These are phyloP conservation scores for Naumovozyma castellii DNA, from an alignment of 805 yeast species.

Conservation along the genomic window DNA sequence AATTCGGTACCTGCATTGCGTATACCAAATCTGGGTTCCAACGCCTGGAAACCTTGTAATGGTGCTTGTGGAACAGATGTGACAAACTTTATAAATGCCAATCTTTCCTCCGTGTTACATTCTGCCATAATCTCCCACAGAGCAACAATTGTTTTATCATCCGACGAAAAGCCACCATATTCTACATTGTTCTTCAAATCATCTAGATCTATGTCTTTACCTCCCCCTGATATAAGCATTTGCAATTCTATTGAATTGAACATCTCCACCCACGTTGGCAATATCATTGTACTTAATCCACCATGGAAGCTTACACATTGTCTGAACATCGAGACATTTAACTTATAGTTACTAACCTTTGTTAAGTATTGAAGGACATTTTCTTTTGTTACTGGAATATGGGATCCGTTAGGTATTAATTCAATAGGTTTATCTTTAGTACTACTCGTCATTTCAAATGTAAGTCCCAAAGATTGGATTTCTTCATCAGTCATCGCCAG, in stretches of 20 bases:
- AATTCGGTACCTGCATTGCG: constrained; percentile 49
- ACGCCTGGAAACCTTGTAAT: constrained; percentile 67
- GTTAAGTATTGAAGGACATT: constrained; percentile 70
- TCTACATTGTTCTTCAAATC: constrained; percentile 59
- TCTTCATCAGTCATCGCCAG: constrained; percentile 46
- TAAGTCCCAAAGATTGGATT: constrained; percentile 45
- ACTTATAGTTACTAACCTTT: constrained; percentile 66
- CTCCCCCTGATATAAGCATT: constrained; percentile 74
- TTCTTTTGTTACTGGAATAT: constrained; percentile 43
- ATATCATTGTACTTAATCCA: constrained; percentile 63
- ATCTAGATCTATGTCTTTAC: constrained; percentile 53
- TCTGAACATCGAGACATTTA: constrained; percentile 55
- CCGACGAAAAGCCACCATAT: constrained; percentile 52
- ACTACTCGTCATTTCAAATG: constrained; percentile 53
- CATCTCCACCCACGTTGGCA: constrained; percentile 70
- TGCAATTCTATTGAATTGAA: constrained; percentile 81
- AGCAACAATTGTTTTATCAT: constrained; percentile 48
- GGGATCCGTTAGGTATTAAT: constrained; percentile 51
- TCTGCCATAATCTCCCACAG: constrained; percentile 75
- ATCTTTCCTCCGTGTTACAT: constrained; percentile 51
- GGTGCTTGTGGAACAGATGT: constrained; percentile 93
- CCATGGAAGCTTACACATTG: constrained; percentile 47
- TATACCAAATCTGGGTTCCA: constrained; percentile 74
- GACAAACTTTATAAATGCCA: constrained; percentile 70
- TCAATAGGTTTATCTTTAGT: constrained; percentile 41